These are phyloP conservation scores for Calonectria naviculata DNA, from an alignment of 2,329 filamentous ascomycete genomes.

Conservation along the genomic window DNA sequence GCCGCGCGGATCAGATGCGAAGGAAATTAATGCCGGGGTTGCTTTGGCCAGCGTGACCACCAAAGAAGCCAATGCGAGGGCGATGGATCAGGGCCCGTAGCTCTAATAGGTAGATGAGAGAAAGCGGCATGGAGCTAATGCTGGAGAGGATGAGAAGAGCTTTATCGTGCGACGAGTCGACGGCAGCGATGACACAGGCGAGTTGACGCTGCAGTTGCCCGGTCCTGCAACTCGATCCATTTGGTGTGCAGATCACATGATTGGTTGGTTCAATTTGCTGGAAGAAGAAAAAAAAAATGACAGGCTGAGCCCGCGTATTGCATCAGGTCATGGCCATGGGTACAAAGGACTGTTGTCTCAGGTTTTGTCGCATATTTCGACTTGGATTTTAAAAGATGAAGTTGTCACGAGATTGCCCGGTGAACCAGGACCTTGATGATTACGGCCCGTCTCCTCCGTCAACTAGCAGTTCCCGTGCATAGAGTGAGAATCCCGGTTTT, in stretches of 20 bases:
- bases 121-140: slow-evolving; percentile 22
- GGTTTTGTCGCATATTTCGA: neutral
- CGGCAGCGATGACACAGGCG: slow-evolving; percentile 30
- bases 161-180: slow-evolving; percentile 33
- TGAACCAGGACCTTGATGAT: slow-evolving; percentile 2
- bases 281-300: slow-evolving; percentile 20
- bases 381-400: neutral
- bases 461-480: neutral
- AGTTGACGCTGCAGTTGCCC: slow-evolving; percentile 26
- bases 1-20: slow-evolving; percentile 34
- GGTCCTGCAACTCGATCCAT: slow-evolving; percentile 25
- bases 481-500: neutral
- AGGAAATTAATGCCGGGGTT: slow-evolving; percentile 18
- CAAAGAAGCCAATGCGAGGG: slow-evolving; percentile 16
- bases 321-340: slow-evolving; percentile 9
- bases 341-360: slow-evolving; percentile 10
- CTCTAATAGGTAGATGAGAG: slow-evolving; percentile 5
- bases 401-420: neutral
- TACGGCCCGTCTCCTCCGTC: neutral
- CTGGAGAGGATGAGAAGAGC: slow-evolving; percentile 15
- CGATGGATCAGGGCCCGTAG: slow-evolving; percentile 14
- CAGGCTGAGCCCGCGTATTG: slow-evolving; percentile 32
- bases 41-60: slow-evolving; percentile 23
- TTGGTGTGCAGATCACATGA: slow-evolving; percentile 40
- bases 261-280: slow-evolving; percentile 30